These are phyloP conservation scores for Citrus unshiu DNA, from an alignment of 345 rosid species.

Conservation along the genomic window DNA sequence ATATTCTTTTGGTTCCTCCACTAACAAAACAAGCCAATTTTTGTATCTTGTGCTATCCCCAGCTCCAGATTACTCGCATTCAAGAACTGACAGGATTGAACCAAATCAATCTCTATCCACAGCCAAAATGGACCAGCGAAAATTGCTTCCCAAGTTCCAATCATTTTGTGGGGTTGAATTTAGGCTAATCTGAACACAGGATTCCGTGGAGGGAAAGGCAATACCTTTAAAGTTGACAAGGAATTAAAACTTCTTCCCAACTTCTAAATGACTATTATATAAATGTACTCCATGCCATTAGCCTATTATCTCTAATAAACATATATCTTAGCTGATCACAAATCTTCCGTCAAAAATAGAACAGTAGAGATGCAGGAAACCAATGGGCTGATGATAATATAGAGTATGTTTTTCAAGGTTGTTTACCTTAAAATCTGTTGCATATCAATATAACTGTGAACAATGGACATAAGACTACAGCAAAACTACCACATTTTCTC, in stretches of 20 bases:
- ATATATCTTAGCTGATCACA: neutral
- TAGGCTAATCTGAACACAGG: neutral
- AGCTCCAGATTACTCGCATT: slow-evolving; percentile 10
- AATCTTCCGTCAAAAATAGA: neutral
- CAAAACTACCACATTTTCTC: neutral
- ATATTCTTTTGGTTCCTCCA: neutral
- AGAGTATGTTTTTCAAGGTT: neutral
- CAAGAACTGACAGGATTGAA: slow-evolving; percentile 17
- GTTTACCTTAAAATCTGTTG: neutral
- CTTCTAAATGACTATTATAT: neutral
- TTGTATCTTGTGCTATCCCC: slow-evolving; percentile 16
- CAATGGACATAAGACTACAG: neutral
- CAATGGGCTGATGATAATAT: neutral
- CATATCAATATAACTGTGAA: neutral
- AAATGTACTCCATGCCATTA: neutral
- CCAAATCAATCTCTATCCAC: slow-evolving; percentile 33
- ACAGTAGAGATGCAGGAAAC: neutral
- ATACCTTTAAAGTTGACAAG: slow-evolving; percentile 15
- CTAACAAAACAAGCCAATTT: slow-evolving; percentile 22
- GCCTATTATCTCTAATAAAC: neutral
- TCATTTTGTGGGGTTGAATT: slow-evolving; percentile 22
- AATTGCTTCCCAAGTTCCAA: slow-evolving; percentile 13
- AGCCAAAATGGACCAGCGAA: neutral
- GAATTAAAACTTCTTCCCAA: neutral
- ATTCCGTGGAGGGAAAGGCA: slow-evolving; percentile 16